A percentile compares a stretch with the other conserved stretches of the same genome.
Conservation (phyloP, 2,329 filamentous ascomycete species). For the Metarhizium brunneum region DNA sequence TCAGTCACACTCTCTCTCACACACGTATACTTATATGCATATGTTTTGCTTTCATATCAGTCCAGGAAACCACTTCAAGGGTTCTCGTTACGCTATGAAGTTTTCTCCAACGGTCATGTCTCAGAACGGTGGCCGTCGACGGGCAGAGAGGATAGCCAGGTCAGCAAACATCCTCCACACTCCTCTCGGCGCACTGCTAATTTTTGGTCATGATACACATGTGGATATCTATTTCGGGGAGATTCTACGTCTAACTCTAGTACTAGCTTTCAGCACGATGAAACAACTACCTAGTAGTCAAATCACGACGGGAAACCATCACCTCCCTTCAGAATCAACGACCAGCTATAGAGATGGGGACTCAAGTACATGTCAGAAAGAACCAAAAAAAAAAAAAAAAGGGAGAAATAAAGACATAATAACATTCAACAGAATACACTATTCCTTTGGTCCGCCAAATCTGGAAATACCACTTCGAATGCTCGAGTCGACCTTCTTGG, state of each 20-base stretch:
- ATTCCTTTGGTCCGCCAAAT: conserved; percentile 16
- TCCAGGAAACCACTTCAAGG: too few relatives aligned
- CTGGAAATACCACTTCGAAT: conserved; percentile 38
- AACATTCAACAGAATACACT: not conserved
- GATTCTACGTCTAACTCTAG: conserved; percentile 1
- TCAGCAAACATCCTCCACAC: not conserved
- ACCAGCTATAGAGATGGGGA: not conserved
- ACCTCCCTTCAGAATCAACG: not conserved
- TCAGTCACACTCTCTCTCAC: too few relatives aligned
- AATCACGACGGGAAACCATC: not conserved
- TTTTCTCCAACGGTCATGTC: too few relatives aligned
- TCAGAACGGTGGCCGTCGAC: too few relatives aligned
- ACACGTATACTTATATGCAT: too few relatives aligned
- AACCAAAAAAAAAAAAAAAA: not conserved
- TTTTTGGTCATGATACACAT: too few relatives aligned
- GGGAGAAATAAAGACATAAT: not conserved
- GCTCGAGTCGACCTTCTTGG: conserved; percentile 35
- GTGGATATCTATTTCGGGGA: too few relatives aligned
- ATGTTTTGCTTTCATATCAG: too few relatives aligned
- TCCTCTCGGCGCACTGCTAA: not conserved
- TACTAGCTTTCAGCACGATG: not conserved
- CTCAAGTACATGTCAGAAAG: not conserved
- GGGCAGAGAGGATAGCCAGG: too few relatives aligned
- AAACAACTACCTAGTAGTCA: not conserved
- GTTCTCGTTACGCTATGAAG: too few relatives aligned